Evolutionary conservation across 2,329 filamentous ascomycete genomes (phyloP).

Genomic region (Akanthomyces muscarius): DNA sequence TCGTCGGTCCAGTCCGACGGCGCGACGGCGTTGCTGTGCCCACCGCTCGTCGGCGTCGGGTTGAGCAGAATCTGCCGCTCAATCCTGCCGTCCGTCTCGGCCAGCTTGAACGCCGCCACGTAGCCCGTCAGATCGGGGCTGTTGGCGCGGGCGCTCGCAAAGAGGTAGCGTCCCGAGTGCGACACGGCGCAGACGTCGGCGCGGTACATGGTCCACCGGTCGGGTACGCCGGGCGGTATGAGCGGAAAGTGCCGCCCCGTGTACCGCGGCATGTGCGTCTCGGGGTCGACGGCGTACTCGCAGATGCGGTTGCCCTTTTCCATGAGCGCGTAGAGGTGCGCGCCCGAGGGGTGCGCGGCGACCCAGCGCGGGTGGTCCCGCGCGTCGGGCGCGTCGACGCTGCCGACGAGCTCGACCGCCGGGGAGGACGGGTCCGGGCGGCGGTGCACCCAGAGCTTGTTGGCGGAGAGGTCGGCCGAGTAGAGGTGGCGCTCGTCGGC

Average conservation of each 20-base stretch:
- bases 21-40: slow-evolving; percentile 83
- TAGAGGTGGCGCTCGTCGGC: slow-evolving; percentile 67
- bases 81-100: slow-evolving; percentile 59
- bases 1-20: slow-evolving; percentile 82
- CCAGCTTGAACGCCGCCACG: slow-evolving; percentile 73
- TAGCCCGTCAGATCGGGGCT: slow-evolving; percentile 73
- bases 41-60: slow-evolving; percentile 81
- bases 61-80: slow-evolving; percentile 76
- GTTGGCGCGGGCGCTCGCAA: slow-evolving; percentile 80
- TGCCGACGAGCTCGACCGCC: slow-evolving; percentile 63
- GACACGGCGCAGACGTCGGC: slow-evolving; percentile 78
- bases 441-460: slow-evolving; percentile 81
- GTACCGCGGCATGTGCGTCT: slow-evolving; percentile 71
- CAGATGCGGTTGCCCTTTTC: slow-evolving; percentile 82
- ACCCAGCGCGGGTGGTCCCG: slow-evolving; percentile 86
- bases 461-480: slow-evolving; percentile 71
- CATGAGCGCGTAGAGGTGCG: slow-evolving; percentile 82
- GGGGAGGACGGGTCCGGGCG: slow-evolving; percentile 47
- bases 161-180: slow-evolving; percentile 68
- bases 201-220: slow-evolving; percentile 63
- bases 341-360: slow-evolving; percentile 72
- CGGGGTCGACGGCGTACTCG: slow-evolving; percentile 74
- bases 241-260: slow-evolving; percentile 73
- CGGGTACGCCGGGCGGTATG: slow-evolving; percentile 66
- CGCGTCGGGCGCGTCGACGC: slow-evolving; percentile 64